These are phyloP conservation scores for Cryptococcus depauperatus DNA, from an alignment of 1,284 basidiomycete species.

Conservation along the genomic window DNA sequence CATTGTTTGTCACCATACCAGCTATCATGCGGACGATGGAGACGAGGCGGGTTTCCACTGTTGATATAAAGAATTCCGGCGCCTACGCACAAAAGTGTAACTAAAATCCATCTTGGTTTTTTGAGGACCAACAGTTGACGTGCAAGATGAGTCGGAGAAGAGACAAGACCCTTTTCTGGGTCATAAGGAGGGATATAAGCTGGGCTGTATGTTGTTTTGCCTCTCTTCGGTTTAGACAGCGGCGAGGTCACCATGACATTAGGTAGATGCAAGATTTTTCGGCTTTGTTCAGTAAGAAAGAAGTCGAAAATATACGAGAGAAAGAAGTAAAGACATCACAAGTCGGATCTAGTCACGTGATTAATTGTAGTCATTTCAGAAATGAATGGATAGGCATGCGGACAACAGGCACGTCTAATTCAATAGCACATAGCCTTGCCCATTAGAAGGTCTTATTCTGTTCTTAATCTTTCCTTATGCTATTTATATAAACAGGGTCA, in stretches of 20 bases:
- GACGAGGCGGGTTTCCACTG: not conserved
- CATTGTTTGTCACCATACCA: not conserved
- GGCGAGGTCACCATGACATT: no score
- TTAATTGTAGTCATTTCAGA: no score
- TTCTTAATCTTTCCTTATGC: no score
- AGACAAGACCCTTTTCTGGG: constrained; percentile 9
- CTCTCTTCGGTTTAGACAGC: constrained; percentile 9
- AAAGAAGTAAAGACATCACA: not conserved
- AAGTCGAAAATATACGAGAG: no score
- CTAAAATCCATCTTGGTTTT: constrained; percentile 9
- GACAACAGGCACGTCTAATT: no score
- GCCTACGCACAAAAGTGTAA: not conserved
- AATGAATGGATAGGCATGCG: no score
- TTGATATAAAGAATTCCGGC: not conserved
- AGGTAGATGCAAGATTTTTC: no score
- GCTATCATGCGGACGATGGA: not conserved
- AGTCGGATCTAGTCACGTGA: not conserved
- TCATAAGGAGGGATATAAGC: constrained; percentile 7
- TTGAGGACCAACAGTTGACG: constrained; percentile 2
- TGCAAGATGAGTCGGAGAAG: constrained; percentile 5
- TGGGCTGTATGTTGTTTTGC: constrained; percentile 11
- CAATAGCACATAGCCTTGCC: no score
- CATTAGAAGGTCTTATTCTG: no score
- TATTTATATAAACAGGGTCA: no score
- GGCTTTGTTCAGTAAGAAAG: no score